Evolutionary conservation across 768 basidiomycete genomes (phyloP), one percentile per base, ranked within the genome.

Genomic region (Trametes meyenii): DNA sequence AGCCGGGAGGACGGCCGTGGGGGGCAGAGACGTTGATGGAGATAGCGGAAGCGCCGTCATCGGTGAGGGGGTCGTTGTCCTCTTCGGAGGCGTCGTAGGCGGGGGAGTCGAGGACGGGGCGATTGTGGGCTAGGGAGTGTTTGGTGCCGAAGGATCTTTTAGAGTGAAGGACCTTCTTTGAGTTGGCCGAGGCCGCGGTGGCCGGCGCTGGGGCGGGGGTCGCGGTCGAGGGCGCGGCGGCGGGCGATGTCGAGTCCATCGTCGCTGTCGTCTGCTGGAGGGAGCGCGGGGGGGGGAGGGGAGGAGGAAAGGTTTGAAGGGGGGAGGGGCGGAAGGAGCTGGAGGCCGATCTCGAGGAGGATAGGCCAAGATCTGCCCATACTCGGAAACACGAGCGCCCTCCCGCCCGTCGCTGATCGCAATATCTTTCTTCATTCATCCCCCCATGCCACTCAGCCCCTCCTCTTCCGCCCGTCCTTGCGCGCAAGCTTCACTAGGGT

Each of bases 41-140:
- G 45, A 85, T 72, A 51, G 81, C 73, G 33, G 86, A 84, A 23
- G 74, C 71, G 26, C 77, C 81, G 69, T 91, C 90, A 78, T 92
- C 91, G 7, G 89, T 91, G 65, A 90, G 77, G 5, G 90, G 89
- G 72, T 92, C 91, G 71, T 93, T 93, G 82, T 93, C 91, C 76
- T 92, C 91, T 70, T 92, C 90, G 3, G 89, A 92, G 73, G 88
- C 90, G 71, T 59, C 63, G 53, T 67, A 73, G 44, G 66, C 61
- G 17, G 69, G 70, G 33, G 70, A 71, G 61, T 70, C 64, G 54
- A 70, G 63, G 33, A 65, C 57, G 53, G 61, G 59, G 52, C 61
- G 64, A 54, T 59, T 55, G 60, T 62, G 61, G 49, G 57, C 56
- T 57, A 65, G 60, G 10, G 64, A 56, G 61, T 67, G 63, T 45